phyloP scores from a whole-genome alignment of 148 eudicot species.

The Chenopodium quinoa region DNA sequence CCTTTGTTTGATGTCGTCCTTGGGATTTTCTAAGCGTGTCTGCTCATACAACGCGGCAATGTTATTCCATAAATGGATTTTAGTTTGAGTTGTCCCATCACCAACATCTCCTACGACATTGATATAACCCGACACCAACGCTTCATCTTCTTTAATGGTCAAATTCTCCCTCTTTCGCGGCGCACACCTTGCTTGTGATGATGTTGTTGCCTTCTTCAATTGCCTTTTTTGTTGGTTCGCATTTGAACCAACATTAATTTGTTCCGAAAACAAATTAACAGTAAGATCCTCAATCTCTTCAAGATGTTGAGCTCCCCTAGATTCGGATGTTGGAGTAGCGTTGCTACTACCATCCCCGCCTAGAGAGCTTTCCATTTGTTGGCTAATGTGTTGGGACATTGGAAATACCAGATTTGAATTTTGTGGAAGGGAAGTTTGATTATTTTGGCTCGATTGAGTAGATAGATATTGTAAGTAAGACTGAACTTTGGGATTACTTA shows the following conservation, averaged over 20 bases:
- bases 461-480: not conserved
- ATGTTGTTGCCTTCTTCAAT: no score
- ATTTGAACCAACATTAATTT: not conserved
- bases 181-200: not conserved
- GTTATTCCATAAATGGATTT: no score
- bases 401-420: no score
- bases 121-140: no score
- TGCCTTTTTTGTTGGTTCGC: no score
- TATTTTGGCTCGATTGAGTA: no score
- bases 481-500: not conserved
- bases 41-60: not conserved
- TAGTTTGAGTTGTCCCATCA: no score
- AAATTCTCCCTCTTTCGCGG: no score
- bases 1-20: not conserved
- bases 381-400: no score
- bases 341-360: not conserved
- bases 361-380: not conserved
- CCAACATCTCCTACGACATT: no score
- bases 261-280: not conserved
- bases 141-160: no score
- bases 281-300: not conserved
- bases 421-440: no score
- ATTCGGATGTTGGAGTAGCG: not conserved
- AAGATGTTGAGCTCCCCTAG: slow-evolving; percentile 6
- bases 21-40: not conserved